Evolutionary conservation across 2,329 filamentous ascomycete genomes (phyloP).

Genomic region (Didymellaceae sp.): DNA sequence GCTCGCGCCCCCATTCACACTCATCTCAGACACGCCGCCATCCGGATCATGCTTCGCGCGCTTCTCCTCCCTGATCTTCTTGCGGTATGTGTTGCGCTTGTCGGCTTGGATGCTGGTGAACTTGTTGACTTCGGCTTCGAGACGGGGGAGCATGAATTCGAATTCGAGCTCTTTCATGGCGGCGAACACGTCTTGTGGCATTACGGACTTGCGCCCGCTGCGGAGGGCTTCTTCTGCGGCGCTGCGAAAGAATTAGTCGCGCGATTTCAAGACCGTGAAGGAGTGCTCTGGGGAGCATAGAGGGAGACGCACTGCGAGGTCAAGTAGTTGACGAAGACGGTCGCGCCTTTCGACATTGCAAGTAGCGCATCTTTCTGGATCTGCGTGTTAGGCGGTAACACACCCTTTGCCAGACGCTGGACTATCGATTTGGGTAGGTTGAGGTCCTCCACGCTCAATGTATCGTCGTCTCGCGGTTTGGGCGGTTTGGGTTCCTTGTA

Average conservation of each 20-base stretch:
- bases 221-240: conserved; percentile 73
- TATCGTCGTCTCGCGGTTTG: conserved; percentile 43
- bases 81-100: conserved; percentile 75
- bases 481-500: conserved; percentile 16
- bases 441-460: conserved; percentile 65
- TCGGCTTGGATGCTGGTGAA: conserved; percentile 76
- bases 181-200: conserved; percentile 76
- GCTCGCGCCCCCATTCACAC: conserved; percentile 29
- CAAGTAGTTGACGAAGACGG: conserved; percentile 82
- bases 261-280: neutral
- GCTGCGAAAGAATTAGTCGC: conserved; percentile 51
- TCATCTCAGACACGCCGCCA: conserved; percentile 7
- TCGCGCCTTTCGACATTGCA: conserved; percentile 81
- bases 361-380: conserved; percentile 83
- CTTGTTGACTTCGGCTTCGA: conserved; percentile 79
- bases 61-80: conserved; percentile 72
- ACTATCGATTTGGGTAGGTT: conserved; percentile 82
- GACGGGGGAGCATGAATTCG: conserved; percentile 69
- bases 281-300: neutral
- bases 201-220: conserved; percentile 78
- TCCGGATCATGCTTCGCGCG: conserved; percentile 34
- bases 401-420: conserved; percentile 78
- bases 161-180: conserved; percentile 81
- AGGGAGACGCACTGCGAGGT: conserved; percentile 68
- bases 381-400: conserved; percentile 79